A percentile compares a stretch with the other conserved stretches of the same genome.
Conservation (phyloP, 2,329 filamentous ascomycete species). For the Aspergillus neotritici region DNA sequence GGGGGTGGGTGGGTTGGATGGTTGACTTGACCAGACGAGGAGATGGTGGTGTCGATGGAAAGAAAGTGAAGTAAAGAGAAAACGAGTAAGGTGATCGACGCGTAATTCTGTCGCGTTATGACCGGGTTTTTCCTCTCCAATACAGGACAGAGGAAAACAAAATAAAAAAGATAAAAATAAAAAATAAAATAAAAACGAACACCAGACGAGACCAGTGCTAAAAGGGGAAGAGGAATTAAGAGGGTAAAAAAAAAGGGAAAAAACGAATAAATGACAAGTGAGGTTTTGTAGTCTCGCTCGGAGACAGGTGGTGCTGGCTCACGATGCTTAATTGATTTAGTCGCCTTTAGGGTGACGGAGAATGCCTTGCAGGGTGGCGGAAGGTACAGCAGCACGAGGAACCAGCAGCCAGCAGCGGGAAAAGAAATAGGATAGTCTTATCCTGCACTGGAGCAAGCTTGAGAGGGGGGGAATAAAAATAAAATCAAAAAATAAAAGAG, state of each 20-base stretch:
- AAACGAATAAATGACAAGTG: slow-evolving; percentile 8
- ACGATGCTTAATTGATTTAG: slow-evolving; percentile 39
- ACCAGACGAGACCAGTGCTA: slow-evolving; percentile 1
- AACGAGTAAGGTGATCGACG: slow-evolving; percentile 9
- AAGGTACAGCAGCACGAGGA: slow-evolving; percentile 29
- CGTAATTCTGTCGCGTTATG: slow-evolving; percentile 1
- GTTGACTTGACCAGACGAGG: not conserved
- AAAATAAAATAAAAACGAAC: slow-evolving; percentile 4
- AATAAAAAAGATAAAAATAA: slow-evolving; percentile 2
- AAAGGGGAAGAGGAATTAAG: slow-evolving; percentile 2
- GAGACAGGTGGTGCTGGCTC: slow-evolving; percentile 18
- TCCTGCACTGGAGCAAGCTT: slow-evolving; percentile 16
- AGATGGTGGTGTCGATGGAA: not conserved
- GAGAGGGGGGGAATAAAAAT: slow-evolving; percentile 8
- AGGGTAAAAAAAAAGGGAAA: slow-evolving; percentile 1
- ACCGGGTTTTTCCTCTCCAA: not conserved
- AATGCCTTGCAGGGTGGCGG: slow-evolving; percentile 36
- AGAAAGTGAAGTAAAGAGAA: slow-evolving; percentile 3
- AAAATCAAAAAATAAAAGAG: not conserved
- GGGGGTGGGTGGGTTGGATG: not conserved
- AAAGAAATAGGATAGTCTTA: slow-evolving; percentile 18
- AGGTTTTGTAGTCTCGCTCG: slow-evolving; percentile 9
- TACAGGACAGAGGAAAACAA: slow-evolving; percentile 4
- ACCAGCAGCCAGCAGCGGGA: slow-evolving; percentile 19
- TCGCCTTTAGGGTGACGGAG: slow-evolving; percentile 30